These are phyloP conservation scores for Coemansia sp. DNA, from an alignment of 192 early-diverging fungal genomes.

Conservation along the genomic window DNA sequence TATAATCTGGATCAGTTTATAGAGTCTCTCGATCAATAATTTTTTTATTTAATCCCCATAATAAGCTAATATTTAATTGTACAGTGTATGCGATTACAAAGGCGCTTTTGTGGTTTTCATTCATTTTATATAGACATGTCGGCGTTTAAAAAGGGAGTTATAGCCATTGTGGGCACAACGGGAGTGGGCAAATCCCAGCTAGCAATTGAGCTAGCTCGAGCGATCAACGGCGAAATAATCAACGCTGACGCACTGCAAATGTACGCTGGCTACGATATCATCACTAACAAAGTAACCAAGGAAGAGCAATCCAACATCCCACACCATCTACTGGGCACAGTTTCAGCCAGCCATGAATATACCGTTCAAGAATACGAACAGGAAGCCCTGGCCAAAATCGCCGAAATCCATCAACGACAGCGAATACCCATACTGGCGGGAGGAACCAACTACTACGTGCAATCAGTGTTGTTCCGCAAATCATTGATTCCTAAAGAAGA, in stretches of 20 bases:
- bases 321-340: constrained; percentile 86
- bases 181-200: constrained; percentile 98
- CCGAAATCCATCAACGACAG: constrained; percentile 69
- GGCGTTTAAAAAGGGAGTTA: constrained; percentile 39
- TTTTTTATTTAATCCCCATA: not conserved
- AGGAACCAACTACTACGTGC: constrained; percentile 97
- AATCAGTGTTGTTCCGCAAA: constrained; percentile 80
- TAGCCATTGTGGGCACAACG: constrained; percentile 82
- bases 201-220: constrained; percentile 80
- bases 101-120: too few relatives aligned
- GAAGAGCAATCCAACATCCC: constrained; percentile 65
- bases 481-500: constrained; percentile 53
- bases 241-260: constrained; percentile 97
- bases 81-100: too few relatives aligned
- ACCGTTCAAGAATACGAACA: constrained; percentile 79
- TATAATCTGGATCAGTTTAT: constrained; percentile 81
- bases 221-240: constrained; percentile 82
- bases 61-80: too few relatives aligned
- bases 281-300: constrained; percentile 88
- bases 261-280: constrained; percentile 86
- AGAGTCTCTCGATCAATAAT: constrained; percentile 47
- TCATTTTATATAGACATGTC: constrained; percentile 6
- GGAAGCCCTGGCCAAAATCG: constrained; percentile 74
- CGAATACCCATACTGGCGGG: constrained; percentile 86
- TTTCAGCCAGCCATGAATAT: constrained; percentile 75